Evolutionary conservation across 2,329 filamentous ascomycete genomes (phyloP), one percentile per base, ranked within the genome.

Genomic region (Monosporascus sp.): DNA sequence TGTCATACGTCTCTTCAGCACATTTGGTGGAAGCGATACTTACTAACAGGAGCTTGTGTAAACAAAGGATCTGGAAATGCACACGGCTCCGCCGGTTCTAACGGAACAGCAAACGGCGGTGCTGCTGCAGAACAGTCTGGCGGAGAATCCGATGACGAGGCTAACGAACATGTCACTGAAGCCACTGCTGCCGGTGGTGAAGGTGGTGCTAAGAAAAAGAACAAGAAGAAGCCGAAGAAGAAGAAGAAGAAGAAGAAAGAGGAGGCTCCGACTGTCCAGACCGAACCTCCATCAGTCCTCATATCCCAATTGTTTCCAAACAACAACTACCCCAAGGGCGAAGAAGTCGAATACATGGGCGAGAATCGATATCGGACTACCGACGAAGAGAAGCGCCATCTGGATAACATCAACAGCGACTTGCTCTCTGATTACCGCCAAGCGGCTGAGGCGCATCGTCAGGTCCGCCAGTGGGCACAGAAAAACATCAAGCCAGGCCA

Each of bases 381-480:
- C 11, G 84, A 78, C 68, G 90, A 93, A 70, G 90, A 95, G 76
- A 91, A 92, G 75, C 82, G 89, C 50, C 84, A 93, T 65, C 78
- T 92, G 51, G 88, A 92, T 69, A 88, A 88, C 64, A 83, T 90
- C 75, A 87, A 90, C 70, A 84, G 82, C 61, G 87, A 92, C 58
- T 92, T 90, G 73, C 72, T 95, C 50, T 77, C 80, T 55, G 90
- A 95, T 64, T 95, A 92, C 69, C 85, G 90, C 56, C 82, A 92
- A 64, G 90, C 84, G 47, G 89, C 90, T 17, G 90, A 95, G 72
- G 83, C 90, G 17, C 90, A 96, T 70, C 84, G 90, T 53, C 88
- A 95, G 68, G 90, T 94, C 53, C 85, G 90, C 49, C 85, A 90
- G 69, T 92, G 88, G 80, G 89, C 88, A 3, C 85, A 90, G 71